Evolutionary conservation across 2,329 filamentous ascomycete species (phyloP).

Genomic region (Graphilbum fragrans): DNA sequence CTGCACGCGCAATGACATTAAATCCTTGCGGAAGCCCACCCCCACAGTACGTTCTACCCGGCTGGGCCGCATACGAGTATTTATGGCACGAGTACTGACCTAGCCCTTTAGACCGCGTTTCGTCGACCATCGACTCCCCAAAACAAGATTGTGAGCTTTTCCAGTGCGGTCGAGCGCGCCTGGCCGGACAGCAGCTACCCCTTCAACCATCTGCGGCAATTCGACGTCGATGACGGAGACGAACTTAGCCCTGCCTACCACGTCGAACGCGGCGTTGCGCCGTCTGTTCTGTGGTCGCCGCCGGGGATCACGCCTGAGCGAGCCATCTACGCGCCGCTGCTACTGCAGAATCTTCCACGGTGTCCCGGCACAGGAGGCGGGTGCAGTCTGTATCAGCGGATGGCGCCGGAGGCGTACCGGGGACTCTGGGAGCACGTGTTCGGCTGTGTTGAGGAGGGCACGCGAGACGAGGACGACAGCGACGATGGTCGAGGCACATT

Average conservation of each 20-base stretch:
- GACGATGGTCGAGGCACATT: neutral
- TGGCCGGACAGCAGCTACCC: neutral
- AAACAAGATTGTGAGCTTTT: conserved; percentile 7
- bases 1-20: conserved; percentile 5
- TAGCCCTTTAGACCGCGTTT: neutral
- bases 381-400: conserved; percentile 16
- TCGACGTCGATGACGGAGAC: conserved; percentile 13
- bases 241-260: conserved; percentile 12
- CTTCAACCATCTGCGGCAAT: conserved; percentile 12
- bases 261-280: conserved; percentile 1
- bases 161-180: neutral
- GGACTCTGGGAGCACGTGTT: conserved; percentile 12
- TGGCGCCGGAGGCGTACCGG: conserved; percentile 17
- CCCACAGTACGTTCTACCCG: neutral
- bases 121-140: conserved; percentile 6
- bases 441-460: conserved; percentile 1
- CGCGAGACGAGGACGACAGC: neutral
- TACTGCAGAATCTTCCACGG: neutral
- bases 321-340: conserved; percentile 5
- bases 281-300: conserved; percentile 7
- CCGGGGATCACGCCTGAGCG: conserved; percentile 8
- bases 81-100: no score
- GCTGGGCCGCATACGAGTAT: neutral
- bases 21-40: neutral
- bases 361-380: conserved; percentile 5